Evolutionary conservation across 2,329 filamentous ascomycete species (phyloP).

Genomic region (Ophioceras dolichostomum): DNA sequence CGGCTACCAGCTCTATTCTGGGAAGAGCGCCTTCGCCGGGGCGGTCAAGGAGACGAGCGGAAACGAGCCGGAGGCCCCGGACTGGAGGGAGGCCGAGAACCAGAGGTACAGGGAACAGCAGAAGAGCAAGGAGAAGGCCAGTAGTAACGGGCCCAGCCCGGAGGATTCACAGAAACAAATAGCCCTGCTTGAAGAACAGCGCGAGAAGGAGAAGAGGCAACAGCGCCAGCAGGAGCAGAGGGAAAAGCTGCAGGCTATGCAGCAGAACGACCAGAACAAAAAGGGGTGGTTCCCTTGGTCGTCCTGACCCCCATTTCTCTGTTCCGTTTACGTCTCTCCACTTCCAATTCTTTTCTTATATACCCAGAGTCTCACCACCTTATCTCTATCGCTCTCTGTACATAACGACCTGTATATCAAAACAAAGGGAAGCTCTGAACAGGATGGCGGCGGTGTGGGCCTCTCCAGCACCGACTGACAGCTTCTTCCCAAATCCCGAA

Average conservation of each 20-base stretch:
- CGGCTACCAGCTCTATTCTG: conserved; percentile 67
- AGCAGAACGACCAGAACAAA: not conserved
- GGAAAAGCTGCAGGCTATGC: not conserved
- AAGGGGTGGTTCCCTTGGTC: not conserved
- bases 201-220: not conserved
- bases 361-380: too few species aligned
- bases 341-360: too few species aligned
- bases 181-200: too few species aligned
- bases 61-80: conserved; percentile 47
- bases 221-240: not conserved
- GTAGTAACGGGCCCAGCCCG: conserved; percentile 1
- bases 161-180: too few species aligned
- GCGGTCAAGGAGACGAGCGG: conserved; percentile 54
- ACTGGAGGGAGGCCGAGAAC: conserved; percentile 55
- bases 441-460: too few species aligned
- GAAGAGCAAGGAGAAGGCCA: conserved; percentile 9
- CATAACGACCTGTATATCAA: too few species aligned
- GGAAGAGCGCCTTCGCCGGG: conserved; percentile 56
- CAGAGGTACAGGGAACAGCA: conserved; percentile 38
- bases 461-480: too few species aligned
- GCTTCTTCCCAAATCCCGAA: too few species aligned
- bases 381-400: too few species aligned
- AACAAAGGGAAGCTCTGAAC: too few species aligned
- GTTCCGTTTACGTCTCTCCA: too few species aligned
- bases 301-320: too few species aligned